phyloP scores from a whole-genome alignment of 202 grass and related monocot genomes.

The Brachypodium distachyon region DNA sequence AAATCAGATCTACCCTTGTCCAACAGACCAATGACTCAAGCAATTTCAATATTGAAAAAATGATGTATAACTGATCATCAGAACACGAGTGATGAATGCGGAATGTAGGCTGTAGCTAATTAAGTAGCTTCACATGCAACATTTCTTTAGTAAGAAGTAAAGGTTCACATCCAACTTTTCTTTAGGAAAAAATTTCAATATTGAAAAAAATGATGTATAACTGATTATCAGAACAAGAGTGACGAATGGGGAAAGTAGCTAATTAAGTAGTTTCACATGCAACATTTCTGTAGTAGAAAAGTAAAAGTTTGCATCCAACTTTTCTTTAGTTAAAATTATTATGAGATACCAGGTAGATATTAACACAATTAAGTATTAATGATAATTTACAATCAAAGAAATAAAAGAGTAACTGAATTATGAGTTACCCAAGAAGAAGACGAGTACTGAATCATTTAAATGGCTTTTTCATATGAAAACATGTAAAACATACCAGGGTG shows the following conservation, averaged over 20 bases:
- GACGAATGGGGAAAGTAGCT: not conserved
- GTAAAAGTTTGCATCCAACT: not conserved
- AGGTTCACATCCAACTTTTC: not conserved
- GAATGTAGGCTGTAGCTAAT: conserved; percentile 3
- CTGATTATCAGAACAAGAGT: not conserved
- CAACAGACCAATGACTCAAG: not conserved
- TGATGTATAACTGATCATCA: not conserved
- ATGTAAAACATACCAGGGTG: conserved; percentile 58
- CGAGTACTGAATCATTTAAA: not conserved
- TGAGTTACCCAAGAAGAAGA: not conserved
- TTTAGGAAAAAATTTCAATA: not conserved
- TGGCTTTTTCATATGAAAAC: not conserved
- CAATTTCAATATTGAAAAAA: not conserved
- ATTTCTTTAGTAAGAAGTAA: not conserved
- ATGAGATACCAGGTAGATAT: not conserved
- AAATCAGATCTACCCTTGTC: not conserved
- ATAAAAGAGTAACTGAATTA: not conserved
- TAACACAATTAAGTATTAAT: not conserved
- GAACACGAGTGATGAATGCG: not conserved
- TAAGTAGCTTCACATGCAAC: not conserved
- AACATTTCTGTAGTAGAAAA: not conserved
- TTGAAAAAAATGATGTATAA: not conserved
- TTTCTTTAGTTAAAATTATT: not conserved
- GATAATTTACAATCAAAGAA: not conserved
- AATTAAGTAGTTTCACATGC: not conserved